Conservation (phyloP, 257 asterid genomes). For the Cordia subcordata region DNA sequence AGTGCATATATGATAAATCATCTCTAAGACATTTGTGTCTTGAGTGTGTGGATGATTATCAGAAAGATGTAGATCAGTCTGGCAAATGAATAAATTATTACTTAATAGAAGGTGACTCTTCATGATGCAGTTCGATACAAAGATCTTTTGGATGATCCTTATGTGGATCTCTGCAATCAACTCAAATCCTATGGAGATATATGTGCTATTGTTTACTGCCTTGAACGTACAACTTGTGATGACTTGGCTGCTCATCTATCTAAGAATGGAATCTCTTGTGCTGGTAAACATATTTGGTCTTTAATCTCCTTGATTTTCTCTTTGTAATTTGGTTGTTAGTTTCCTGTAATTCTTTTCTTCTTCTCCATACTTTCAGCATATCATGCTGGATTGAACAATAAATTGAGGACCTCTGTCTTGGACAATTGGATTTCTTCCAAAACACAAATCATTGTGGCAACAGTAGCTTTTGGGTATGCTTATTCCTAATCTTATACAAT, state of each 20-base stretch:
- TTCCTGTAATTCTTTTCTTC: constrained; percentile 17
- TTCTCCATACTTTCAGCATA: constrained; percentile 51
- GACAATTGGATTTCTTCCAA: constrained; percentile 89
- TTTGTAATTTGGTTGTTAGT: constrained; percentile 10
- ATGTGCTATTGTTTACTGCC: constrained; percentile 91
- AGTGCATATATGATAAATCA: too few relatives aligned
- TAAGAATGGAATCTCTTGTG: constrained; percentile 64
- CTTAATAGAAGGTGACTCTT: background rate
- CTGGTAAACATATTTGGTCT: constrained; percentile 47
- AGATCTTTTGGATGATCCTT: constrained; percentile 81
- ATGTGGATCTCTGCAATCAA: constrained; percentile 68
- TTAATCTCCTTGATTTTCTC: constrained; percentile 3
- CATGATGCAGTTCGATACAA: constrained; percentile 83
- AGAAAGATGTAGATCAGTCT: too few relatives aligned
- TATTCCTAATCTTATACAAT: constrained; percentile 6
- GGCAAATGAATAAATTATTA: too few relatives aligned
- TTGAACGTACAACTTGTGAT: constrained; percentile 88
- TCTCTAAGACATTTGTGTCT: too few relatives aligned
- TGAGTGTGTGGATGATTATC: too few relatives aligned
- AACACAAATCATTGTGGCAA: constrained; percentile 91
- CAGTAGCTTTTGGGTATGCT: constrained; percentile 95
- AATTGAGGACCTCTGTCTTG: constrained; percentile 73
- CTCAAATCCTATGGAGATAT: constrained; percentile 75
- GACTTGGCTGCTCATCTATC: constrained; percentile 74
- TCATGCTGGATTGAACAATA: constrained; percentile 90